Evolutionary conservation across 108 stramenopile species (phyloP).

Genomic region (Skeletonema grethae): DNA sequence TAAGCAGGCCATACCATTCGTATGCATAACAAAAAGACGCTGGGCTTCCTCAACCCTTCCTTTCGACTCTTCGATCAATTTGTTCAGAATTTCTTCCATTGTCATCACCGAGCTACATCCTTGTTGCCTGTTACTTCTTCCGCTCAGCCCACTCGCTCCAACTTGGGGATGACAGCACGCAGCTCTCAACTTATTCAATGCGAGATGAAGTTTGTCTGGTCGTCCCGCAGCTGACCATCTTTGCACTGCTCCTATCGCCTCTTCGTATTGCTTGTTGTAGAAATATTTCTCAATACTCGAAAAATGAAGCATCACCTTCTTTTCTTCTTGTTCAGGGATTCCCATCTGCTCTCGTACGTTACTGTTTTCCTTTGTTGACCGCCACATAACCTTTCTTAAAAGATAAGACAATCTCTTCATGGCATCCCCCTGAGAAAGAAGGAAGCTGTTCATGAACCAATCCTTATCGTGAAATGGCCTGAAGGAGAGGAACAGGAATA

Average conservation of each 20-base stretch:
- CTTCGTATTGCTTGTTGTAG: slow-evolving; percentile 63
- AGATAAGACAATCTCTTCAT: slow-evolving; percentile 50
- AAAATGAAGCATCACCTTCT: slow-evolving; percentile 57
- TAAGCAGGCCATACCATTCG: slow-evolving; percentile 66
- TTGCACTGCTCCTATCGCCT: slow-evolving; percentile 36
- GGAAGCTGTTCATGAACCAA: slow-evolving; percentile 54
- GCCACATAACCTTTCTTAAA: slow-evolving; percentile 58
- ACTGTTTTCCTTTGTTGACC: slow-evolving; percentile 60
- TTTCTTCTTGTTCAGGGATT: slow-evolving; percentile 66
- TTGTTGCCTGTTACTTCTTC: neutral
- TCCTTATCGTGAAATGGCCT: slow-evolving; percentile 50
- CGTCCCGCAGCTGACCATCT: slow-evolving; percentile 15
- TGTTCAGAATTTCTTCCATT: slow-evolving; percentile 59
- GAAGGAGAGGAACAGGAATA: slow-evolving; percentile 58
- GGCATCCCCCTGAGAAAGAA: slow-evolving; percentile 23
- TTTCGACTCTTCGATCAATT: slow-evolving; percentile 68
- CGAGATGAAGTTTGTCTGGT: slow-evolving; percentile 42
- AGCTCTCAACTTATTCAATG: slow-evolving; percentile 59
- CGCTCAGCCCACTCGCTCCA: slow-evolving; percentile 57
- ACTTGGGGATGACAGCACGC: slow-evolving; percentile 85
- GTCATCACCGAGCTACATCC: slow-evolving; percentile 16
- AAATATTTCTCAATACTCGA: slow-evolving; percentile 67
- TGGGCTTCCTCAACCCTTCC: slow-evolving; percentile 67
- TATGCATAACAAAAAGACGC: slow-evolving; percentile 58
- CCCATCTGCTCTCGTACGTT: slow-evolving; percentile 66